A percentile compares a stretch with the other conserved stretches of the same genome.
These are phyloP conservation scores for Pichia gijzeniarum DNA, from an alignment of 805 yeast species.

Conservation along the genomic window DNA sequence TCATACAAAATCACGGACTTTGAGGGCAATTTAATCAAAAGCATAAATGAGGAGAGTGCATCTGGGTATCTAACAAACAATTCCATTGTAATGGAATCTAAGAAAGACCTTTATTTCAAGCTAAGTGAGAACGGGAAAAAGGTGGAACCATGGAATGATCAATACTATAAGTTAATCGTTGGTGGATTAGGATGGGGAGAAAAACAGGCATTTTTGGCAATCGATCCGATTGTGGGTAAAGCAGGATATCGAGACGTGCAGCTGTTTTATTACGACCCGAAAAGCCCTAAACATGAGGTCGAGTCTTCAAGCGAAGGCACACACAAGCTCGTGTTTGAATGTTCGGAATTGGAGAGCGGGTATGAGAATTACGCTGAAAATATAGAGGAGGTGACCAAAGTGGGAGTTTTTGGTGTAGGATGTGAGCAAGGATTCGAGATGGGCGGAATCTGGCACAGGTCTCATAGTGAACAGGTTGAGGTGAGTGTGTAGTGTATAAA, in stretches of 20 bases:
- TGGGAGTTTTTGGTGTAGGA: conserved; percentile 29
- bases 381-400: conserved; percentile 7
- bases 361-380: conserved; percentile 8
- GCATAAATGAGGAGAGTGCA: conserved; percentile 50
- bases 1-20: conserved; percentile 40
- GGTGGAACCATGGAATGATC: conserved; percentile 13
- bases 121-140: conserved; percentile 9
- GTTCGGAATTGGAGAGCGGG: conserved; percentile 18
- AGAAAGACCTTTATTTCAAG: conserved; percentile 21
- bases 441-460: conserved; percentile 27
- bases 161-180: conserved; percentile 50
- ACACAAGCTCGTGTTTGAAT: conserved; percentile 19
- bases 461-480: conserved; percentile 27
- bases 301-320: neutral
- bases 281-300: neutral
- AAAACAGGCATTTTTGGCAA: conserved; percentile 56
- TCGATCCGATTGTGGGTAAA: conserved; percentile 49
- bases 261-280: conserved; percentile 16
- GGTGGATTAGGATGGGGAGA: conserved; percentile 80
- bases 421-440: conserved; percentile 29
- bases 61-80: conserved; percentile 48
- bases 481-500: neutral
- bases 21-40: conserved; percentile 54
- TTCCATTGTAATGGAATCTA: conserved; percentile 26
- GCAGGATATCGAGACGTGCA: conserved; percentile 19